Conservation (phyloP, 2,329 filamentous ascomycete species). For the Pseudopyricularia javanii region DNA sequence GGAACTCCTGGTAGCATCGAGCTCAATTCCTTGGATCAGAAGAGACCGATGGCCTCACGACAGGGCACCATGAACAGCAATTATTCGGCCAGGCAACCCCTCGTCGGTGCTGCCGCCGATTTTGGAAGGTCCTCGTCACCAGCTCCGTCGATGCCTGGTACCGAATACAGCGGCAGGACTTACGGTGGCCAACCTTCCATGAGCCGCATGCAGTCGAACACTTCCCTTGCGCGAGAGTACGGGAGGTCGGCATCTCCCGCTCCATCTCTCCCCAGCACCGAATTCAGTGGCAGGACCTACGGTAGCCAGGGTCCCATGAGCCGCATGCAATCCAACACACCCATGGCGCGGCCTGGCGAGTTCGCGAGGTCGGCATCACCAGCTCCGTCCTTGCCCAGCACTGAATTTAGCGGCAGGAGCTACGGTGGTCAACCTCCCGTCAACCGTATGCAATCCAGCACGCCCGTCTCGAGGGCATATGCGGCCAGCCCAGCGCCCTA, state of each 20-base stretch:
- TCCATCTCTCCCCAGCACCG: conserved; percentile 7
- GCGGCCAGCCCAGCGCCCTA: conserved; percentile 12
- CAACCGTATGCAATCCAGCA: conserved; percentile 8
- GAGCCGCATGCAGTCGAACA: conserved; percentile 8
- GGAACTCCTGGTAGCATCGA: conserved; percentile 40
- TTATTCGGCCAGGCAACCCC: conserved; percentile 15
- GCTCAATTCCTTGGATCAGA: conserved; percentile 38
- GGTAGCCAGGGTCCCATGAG: conserved; percentile 9
- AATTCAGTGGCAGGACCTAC: conserved; percentile 7
- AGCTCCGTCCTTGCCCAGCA: conserved; percentile 9
- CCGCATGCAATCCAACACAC: conserved; percentile 6
- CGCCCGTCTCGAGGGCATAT: conserved; percentile 8
- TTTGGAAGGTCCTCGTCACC: conserved; percentile 17
- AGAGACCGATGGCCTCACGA: conserved; percentile 28
- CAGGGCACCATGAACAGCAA: conserved; percentile 14
- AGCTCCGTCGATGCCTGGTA: conserved; percentile 9
- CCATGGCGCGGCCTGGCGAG: conserved; percentile 12
- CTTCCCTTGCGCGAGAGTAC: conserved; percentile 8
- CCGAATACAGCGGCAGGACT: conserved; percentile 4
- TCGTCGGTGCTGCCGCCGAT: conserved; percentile 17
- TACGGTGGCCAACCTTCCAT: conserved; percentile 10
- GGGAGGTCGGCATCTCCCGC: conserved; percentile 10
- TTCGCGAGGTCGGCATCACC: conserved; percentile 17
- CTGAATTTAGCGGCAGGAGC: conserved; percentile 4
- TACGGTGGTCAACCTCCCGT: conserved; percentile 11